Evolutionary conservation across 176 grass and related monocot species (phyloP).

Genomic region (Saccharum officinarum): DNA sequence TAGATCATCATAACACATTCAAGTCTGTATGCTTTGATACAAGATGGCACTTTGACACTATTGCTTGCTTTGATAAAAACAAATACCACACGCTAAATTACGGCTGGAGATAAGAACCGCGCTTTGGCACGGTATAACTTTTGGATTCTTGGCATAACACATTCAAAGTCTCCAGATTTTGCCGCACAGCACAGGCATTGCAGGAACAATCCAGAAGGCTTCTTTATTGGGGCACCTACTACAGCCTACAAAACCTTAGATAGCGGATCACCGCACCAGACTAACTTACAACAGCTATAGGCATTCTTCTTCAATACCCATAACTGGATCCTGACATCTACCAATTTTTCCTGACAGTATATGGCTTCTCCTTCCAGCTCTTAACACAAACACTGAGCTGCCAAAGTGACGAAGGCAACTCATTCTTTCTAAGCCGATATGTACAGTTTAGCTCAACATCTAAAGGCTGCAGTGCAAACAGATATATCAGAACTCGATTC

Average conservation of each 20-base stretch:
- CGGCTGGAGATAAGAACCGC: background rate
- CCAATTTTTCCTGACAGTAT: conserved; percentile 17
- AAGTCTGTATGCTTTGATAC: background rate
- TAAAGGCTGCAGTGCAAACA: conserved; percentile 25
- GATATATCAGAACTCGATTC: background rate
- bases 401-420: conserved; percentile 29
- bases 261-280: conserved; percentile 8
- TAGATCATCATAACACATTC: background rate
- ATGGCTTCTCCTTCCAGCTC: conserved; percentile 22
- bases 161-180: background rate
- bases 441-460: conserved; percentile 37
- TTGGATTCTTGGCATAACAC: background rate
- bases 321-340: conserved; percentile 31
- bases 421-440: conserved; percentile 28
- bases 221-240: background rate
- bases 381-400: conserved; percentile 22
- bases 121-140: background rate
- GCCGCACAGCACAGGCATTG: conserved; percentile 7
- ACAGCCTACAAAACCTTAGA: conserved; percentile 38
- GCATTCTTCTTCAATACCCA: conserved; percentile 28
- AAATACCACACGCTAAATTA: background rate
- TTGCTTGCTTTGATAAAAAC: background rate
- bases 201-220: background rate
- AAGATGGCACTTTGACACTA: background rate
- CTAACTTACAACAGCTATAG: conserved; percentile 32